Evolutionary conservation across 257 asterid genomes (phyloP).

Genomic region (Solanum peruvianum): DNA sequence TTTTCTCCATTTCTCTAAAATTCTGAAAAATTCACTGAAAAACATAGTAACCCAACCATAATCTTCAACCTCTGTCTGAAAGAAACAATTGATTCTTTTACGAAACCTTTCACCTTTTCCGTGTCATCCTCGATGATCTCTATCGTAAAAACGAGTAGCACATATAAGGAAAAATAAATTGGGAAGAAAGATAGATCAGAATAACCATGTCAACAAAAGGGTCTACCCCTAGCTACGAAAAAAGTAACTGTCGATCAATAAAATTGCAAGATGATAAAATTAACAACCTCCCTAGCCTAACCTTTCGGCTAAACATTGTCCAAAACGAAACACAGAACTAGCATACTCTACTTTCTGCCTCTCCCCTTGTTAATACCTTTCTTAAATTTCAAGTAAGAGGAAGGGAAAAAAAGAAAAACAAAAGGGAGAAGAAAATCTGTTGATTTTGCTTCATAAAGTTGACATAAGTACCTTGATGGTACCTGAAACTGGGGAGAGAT

Average conservation of each 20-base stretch:
- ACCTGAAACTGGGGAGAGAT: slow-evolving; percentile 49
- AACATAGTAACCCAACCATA: slow-evolving; percentile 37
- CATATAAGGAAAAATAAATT: neutral
- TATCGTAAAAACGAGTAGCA: slow-evolving; percentile 7
- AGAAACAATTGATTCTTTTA: slow-evolving; percentile 50
- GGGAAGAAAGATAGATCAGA: neutral
- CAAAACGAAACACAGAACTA: neutral
- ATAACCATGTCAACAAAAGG: neutral
- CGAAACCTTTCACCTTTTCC: slow-evolving; percentile 65
- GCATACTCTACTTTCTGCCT: neutral
- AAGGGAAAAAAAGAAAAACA: neutral
- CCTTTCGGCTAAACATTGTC: neutral
- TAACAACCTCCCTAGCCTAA: neutral
- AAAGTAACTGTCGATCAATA: neutral
- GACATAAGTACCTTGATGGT: slow-evolving; percentile 35
- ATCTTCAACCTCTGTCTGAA: slow-evolving; percentile 61
- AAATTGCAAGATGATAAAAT: neutral
- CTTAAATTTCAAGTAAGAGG: neutral
- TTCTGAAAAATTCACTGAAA: too few relatives aligned
- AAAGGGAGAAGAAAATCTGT: neutral
- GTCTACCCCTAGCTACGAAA: neutral
- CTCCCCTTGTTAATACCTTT: neutral
- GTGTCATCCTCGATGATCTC: slow-evolving; percentile 51
- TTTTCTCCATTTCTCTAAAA: too few relatives aligned
- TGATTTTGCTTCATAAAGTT: neutral